Percentiles rank a stretch among this genome's conserved stretches.
phyloP scores from a whole-genome alignment of 1,284 basidiomycete species.

The Trametes polyzona region DNA sequence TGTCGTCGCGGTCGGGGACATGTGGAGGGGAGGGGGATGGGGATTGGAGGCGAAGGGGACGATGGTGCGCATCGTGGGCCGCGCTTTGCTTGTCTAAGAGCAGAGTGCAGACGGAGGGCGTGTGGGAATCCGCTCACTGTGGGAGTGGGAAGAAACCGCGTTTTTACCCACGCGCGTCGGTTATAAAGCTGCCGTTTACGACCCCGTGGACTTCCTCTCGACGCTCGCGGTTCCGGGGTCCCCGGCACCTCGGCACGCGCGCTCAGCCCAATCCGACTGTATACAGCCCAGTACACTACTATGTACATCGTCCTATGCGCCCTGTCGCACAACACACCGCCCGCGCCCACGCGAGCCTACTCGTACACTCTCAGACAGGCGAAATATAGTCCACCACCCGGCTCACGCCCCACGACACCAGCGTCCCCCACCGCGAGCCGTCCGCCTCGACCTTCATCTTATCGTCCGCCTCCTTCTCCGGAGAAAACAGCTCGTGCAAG shows the following conservation, averaged over 20 bases:
- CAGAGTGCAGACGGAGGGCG: constrained; percentile 27
- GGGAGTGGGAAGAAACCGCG: constrained; percentile 42
- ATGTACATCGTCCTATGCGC: too few species aligned
- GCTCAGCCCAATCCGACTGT: neutral
- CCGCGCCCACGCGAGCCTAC: neutral
- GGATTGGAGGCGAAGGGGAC: constrained; percentile 37
- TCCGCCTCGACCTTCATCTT: constrained; percentile 27
- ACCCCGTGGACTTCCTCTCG: constrained; percentile 31
- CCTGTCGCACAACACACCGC: neutral
- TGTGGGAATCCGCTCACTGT: constrained; percentile 38
- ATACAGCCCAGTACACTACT: constrained; percentile 2
- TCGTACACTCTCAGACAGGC: constrained; percentile 19
- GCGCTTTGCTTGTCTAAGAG: constrained; percentile 21
- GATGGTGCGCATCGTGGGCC: constrained; percentile 41
- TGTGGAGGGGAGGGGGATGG: constrained; percentile 43
- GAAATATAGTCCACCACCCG: constrained; percentile 30
- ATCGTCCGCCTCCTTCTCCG: constrained; percentile 27
- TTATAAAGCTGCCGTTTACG: constrained; percentile 39
- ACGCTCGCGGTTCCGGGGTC: constrained; percentile 28
- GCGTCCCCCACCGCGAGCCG: constrained; percentile 22
- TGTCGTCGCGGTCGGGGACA: constrained; percentile 44
- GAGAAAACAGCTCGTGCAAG: constrained; percentile 31
- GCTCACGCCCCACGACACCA: constrained; percentile 32
- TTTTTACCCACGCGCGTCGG: constrained; percentile 41
- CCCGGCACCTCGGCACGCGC: constrained; percentile 29